Percentiles rank a stretch among this genome's conserved stretches.
Conservation (phyloP, 805 yeast species). For the Debaryomyces hansenii region DNA sequence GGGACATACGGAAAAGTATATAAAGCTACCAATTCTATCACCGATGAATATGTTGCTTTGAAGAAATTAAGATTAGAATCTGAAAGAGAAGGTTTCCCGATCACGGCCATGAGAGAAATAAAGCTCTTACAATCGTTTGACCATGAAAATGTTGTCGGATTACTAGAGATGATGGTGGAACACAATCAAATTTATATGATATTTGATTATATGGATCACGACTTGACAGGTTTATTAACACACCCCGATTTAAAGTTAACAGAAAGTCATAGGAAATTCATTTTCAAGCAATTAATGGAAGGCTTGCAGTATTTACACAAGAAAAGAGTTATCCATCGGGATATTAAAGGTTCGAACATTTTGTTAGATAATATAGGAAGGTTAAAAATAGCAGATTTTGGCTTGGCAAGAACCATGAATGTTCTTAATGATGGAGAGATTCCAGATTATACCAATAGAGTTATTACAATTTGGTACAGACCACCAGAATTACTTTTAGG, state of each 20-base stretch:
- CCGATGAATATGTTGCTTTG: conserved; percentile 78
- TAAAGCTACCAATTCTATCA: conserved; percentile 72
- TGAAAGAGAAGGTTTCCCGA: conserved; percentile 94
- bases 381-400: conserved; percentile 78
- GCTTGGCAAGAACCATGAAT: conserved; percentile 76
- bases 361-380: conserved; percentile 61
- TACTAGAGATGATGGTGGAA: conserved; percentile 89
- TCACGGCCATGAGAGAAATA: conserved; percentile 92
- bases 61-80: conserved; percentile 80
- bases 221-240: conserved; percentile 80
- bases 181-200: conserved; percentile 77
- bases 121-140: conserved; percentile 78
- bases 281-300: conserved; percentile 63
- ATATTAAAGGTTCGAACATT: conserved; percentile 79
- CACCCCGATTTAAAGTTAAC: conserved; percentile 67
- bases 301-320: conserved; percentile 72
- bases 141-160: conserved; percentile 78
- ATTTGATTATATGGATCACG: conserved; percentile 92
- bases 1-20: conserved; percentile 98
- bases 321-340: conserved; percentile 72
- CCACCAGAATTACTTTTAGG: conserved; percentile 95
- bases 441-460: conserved; percentile 90
- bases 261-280: conserved; percentile 64
- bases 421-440: conserved; percentile 48
- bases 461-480: conserved; percentile 94